phyloP scores from a whole-genome alignment of 805 yeast genomes.

The Lipomyces sp. region DNA sequence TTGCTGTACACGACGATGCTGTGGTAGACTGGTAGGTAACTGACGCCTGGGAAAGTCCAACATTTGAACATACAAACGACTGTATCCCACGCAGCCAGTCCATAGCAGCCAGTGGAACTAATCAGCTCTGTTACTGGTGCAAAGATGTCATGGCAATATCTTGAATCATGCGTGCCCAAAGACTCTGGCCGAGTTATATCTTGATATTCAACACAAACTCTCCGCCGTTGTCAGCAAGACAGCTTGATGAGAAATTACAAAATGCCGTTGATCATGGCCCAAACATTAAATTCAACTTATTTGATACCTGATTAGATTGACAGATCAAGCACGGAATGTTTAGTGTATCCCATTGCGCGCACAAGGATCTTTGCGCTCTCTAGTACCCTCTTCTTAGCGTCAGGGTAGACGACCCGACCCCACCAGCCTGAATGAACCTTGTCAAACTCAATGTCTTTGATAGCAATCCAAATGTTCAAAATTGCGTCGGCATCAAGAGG shows the following conservation, averaged over 20 bases:
- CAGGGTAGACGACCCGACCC: conserved; percentile 26
- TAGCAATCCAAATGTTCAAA: conserved; percentile 31
- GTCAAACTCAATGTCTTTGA: conserved; percentile 29
- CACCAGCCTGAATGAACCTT: conserved; percentile 34
- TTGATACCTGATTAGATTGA: neutral
- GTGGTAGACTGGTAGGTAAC: neutral
- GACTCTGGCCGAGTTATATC: neutral
- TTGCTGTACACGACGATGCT: neutral
- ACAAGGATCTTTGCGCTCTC: conserved; percentile 34
- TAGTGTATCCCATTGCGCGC: conserved; percentile 29
- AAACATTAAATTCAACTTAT: too few relatives aligned
- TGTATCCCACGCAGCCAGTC: neutral
- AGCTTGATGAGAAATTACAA: neutral
- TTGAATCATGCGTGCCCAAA: neutral
- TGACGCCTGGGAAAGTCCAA: neutral
- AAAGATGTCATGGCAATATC: neutral
- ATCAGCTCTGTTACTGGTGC: neutral
- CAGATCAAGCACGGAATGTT: conserved; percentile 24
- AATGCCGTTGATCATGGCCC: neutral
- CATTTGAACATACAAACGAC: neutral
- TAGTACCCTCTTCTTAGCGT: conserved; percentile 25
- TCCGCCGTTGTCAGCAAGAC: neutral
- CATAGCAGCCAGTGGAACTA: neutral
- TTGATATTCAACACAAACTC: neutral
- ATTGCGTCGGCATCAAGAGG: conserved; percentile 36